Conservation (phyloP, 257 asterid genomes). For the Solanum lignicaule region DNA sequence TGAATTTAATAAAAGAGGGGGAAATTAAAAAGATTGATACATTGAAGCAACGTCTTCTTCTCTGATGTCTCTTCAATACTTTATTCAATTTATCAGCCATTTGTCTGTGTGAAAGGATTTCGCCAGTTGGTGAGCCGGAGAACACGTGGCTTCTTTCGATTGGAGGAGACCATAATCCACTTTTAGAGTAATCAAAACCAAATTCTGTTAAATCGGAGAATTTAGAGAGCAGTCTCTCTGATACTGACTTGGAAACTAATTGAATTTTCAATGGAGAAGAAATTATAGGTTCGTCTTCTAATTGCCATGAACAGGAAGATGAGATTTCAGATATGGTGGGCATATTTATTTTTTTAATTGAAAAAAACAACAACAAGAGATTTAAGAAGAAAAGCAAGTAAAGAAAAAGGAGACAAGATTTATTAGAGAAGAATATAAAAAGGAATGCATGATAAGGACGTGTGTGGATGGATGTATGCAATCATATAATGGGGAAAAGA, state of each 20-base stretch:
- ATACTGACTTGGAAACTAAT: slow-evolving; percentile 60
- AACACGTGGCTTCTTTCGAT: slow-evolving; percentile 44
- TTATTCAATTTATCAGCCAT: slow-evolving; percentile 37
- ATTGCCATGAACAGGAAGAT: slow-evolving; percentile 8
- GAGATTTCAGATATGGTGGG: slow-evolving; percentile 44
- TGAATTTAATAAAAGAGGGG: neutral
- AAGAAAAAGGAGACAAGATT: neutral
- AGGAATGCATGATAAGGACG: slow-evolving; percentile 28
- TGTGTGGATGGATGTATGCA: slow-evolving; percentile 23
- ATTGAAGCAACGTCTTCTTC: slow-evolving; percentile 46
- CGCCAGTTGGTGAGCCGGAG: slow-evolving; percentile 34
- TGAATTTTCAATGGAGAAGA: slow-evolving; percentile 33
- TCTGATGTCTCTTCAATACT: slow-evolving; percentile 25
- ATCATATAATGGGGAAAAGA: slow-evolving; percentile 9
- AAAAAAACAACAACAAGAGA: neutral
- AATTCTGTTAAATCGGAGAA: slow-evolving; percentile 64
- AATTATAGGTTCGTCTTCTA: neutral
- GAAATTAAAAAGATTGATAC: slow-evolving; percentile 14
- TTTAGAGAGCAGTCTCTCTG: slow-evolving; percentile 49
- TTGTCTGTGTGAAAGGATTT: slow-evolving; percentile 29
- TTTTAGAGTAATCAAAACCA: slow-evolving; percentile 53
- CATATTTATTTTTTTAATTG: slow-evolving; percentile 11
- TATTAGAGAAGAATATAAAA: neutral
- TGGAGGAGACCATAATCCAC: slow-evolving; percentile 88
- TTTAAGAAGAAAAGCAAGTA: neutral